Conservation (phyloP, 768 basidiomycete genomes). For the Brasilioporus rufonigricans region DNA sequence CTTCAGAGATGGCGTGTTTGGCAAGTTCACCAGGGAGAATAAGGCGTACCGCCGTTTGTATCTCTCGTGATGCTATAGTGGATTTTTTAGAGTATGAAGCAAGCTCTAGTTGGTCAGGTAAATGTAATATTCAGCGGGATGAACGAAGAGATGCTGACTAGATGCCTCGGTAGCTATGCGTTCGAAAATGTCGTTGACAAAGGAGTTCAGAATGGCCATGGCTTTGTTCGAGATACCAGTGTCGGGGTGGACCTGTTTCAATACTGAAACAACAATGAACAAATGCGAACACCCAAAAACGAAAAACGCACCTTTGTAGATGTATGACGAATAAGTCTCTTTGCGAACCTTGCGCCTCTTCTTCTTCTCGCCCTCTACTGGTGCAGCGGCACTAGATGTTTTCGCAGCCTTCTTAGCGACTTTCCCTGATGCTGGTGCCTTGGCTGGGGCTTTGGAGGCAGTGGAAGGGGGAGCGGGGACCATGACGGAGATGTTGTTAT, state of each 20-base stretch:
- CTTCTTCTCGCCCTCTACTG: slow-evolving; percentile 79
- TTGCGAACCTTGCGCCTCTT: slow-evolving; percentile 84
- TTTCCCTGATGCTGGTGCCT: slow-evolving; percentile 35
- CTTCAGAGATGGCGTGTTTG: slow-evolving; percentile 98
- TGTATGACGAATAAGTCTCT: slow-evolving; percentile 94
- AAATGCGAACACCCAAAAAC: background rate
- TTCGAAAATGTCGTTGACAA: slow-evolving; percentile 94
- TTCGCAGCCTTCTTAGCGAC: slow-evolving; percentile 57
- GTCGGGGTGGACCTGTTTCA: slow-evolving; percentile 97
- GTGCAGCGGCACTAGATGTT: slow-evolving; percentile 48
- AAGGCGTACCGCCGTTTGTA: slow-evolving; percentile 92
- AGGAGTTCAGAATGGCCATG: slow-evolving; percentile 89
- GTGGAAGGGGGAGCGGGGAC: slow-evolving; percentile 55
- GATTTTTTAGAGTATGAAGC: slow-evolving; percentile 99
- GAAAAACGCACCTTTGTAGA: slow-evolving; percentile 71
- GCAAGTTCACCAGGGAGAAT: slow-evolving; percentile 97
- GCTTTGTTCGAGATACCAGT: slow-evolving; percentile 99
- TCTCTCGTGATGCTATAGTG: slow-evolving; percentile 97
- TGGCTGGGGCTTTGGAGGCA: slow-evolving; percentile 44
- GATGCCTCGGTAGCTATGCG: slow-evolving; percentile 89
- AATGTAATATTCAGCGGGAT: background rate
- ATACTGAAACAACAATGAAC: slow-evolving; percentile 46
- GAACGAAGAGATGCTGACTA: slow-evolving; percentile 46
- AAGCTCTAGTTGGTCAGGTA: slow-evolving; percentile 56
- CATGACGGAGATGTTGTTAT: slow-evolving; percentile 38